Evolutionary conservation across 345 rosid species (phyloP).

Genomic region (Gossypium longicalyx): DNA sequence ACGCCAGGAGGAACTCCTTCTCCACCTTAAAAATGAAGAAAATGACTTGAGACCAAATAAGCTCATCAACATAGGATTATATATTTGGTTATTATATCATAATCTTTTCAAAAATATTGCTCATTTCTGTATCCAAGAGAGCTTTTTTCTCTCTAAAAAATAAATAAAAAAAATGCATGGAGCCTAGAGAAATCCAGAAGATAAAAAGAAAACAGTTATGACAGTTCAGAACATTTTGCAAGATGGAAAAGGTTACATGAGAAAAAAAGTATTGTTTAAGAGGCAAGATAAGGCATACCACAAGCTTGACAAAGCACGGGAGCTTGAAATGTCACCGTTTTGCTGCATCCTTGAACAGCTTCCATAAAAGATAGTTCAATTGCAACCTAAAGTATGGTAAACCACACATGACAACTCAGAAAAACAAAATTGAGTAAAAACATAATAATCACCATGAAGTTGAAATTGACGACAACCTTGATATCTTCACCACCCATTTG

Average conservation of each 20-base stretch:
- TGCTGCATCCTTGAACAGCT: slow-evolving; percentile 96
- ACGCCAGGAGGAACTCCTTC: slow-evolving; percentile 98
- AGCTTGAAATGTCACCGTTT: slow-evolving; percentile 77
- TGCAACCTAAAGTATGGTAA: slow-evolving; percentile 48
- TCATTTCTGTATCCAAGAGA: background rate
- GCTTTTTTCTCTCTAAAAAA: background rate
- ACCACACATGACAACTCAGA: slow-evolving; percentile 17
- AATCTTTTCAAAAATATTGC: background rate
- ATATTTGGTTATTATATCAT: background rate
- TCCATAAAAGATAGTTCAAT: slow-evolving; percentile 97
- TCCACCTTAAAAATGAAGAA: slow-evolving; percentile 54
- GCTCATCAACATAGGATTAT: background rate
- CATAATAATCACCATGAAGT: background rate
- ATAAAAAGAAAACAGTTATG: background rate
- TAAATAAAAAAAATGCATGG: background rate
- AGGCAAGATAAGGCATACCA: slow-evolving; percentile 44
- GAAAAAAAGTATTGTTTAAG: background rate
- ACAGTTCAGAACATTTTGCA: background rate
- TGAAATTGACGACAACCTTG: slow-evolving; percentile 48
- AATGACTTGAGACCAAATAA: slow-evolving; percentile 2
- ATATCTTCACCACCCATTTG: slow-evolving; percentile 83
- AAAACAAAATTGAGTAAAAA: slow-evolving; percentile 7
- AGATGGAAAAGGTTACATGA: background rate
- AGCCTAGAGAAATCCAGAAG: background rate
- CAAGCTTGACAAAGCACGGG: slow-evolving; percentile 83